Percentiles rank a stretch among this genome's conserved stretches.
Evolutionary conservation across 2,329 filamentous ascomycete species (phyloP).

Genomic region (Monosporascus cannonballus): DNA sequence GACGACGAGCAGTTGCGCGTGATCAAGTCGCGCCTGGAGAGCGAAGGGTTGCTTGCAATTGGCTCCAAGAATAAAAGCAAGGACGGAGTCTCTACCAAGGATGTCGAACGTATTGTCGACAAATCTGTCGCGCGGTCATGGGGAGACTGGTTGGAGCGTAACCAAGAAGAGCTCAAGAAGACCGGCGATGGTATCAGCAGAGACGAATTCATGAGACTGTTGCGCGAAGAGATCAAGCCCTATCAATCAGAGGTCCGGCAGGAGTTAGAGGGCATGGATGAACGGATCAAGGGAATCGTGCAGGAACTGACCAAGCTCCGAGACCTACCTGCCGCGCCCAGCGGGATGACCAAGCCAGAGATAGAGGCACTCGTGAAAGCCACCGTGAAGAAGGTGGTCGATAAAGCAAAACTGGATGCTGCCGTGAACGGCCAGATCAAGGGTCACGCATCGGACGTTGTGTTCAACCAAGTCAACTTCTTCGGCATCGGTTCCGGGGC

Average conservation of each 20-base stretch:
- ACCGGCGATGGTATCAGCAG: conserved; percentile 22
- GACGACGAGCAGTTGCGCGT: conserved; percentile 43
- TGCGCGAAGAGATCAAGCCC: conserved; percentile 26
- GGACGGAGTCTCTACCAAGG: conserved; percentile 19
- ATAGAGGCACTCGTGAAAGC: conserved; percentile 34
- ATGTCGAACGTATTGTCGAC: conserved; percentile 23
- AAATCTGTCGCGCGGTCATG: conserved; percentile 35
- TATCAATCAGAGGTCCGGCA: conserved; percentile 15
- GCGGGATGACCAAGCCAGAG: conserved; percentile 34
- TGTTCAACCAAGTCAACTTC: conserved; percentile 63
- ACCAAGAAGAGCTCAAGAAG: conserved; percentile 35
- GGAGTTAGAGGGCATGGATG: conserved; percentile 12
- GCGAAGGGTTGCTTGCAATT: conserved; percentile 22
- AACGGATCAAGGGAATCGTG: conserved; percentile 11
- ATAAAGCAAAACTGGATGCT: conserved; percentile 39
- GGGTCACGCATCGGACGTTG: conserved; percentile 34
- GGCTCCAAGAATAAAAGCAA: conserved; percentile 12
- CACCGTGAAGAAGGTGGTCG: conserved; percentile 37
- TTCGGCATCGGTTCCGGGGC: conserved; percentile 63
- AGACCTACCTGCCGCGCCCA: conserved; percentile 14
- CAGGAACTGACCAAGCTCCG: conserved; percentile 25
- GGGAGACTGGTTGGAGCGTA: conserved; percentile 47
- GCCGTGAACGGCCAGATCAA: conserved; percentile 41
- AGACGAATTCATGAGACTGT: conserved; percentile 26
- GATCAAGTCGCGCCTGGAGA: conserved; percentile 35